A percentile compares a stretch with the other conserved stretches of the same genome.
phyloP scores from a whole-genome alignment of 164 flowering plant species.

The Dillenia suffruticosa region DNA sequence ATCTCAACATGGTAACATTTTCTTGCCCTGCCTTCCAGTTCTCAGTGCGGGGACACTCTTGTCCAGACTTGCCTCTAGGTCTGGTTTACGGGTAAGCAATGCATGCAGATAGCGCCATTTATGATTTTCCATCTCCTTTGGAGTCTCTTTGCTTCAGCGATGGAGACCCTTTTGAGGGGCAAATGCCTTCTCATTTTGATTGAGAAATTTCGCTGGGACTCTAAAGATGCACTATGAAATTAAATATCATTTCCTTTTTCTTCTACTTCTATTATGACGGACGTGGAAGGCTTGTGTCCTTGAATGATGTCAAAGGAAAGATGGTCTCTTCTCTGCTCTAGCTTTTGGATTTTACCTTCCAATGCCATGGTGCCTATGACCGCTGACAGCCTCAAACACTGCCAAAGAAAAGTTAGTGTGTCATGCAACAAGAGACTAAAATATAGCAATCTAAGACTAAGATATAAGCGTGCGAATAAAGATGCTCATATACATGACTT shows the following conservation, averaged over 20 bases:
- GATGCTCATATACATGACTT: no score
- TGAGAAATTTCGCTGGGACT: constrained; percentile 37
- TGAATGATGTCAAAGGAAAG: neutral
- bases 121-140: constrained; percentile 39
- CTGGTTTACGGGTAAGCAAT: constrained; percentile 17
- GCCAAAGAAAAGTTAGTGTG: no score
- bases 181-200: constrained; percentile 34
- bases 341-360: neutral
- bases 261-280: neutral
- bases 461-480: no score
- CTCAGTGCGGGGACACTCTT: constrained; percentile 18
- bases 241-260: constrained; percentile 7
- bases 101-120: constrained; percentile 32
- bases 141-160: constrained; percentile 26
- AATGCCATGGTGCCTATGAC: no score
- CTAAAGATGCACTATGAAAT: constrained; percentile 23
- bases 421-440: no score
- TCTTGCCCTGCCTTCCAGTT: constrained; percentile 35
- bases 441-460: no score
- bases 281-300: neutral
- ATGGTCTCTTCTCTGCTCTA: neutral
- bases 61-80: constrained; percentile 10
- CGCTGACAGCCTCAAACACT: no score
- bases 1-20: constrained; percentile 42
- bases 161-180: constrained; percentile 38